Conservation (phyloP, 2,329 filamentous ascomycete species). For the Ceratocystis colombiana region DNA sequence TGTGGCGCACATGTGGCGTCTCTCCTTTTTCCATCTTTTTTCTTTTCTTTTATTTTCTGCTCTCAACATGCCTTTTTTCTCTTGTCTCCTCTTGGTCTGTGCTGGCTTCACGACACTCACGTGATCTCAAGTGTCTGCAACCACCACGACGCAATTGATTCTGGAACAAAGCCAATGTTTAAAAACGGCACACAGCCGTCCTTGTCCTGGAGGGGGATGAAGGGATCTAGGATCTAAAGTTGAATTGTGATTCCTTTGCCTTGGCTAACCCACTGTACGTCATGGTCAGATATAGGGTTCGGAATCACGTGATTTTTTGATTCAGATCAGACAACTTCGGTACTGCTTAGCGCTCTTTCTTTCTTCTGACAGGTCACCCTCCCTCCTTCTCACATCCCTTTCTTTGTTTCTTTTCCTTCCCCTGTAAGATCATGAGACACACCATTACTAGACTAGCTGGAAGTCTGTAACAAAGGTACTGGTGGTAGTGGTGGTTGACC, state of each 20-base stretch:
- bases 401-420: not conserved
- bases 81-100: not conserved
- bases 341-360: not conserved
- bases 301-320: not conserved
- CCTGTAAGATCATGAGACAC: conserved; percentile 1
- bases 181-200: not conserved
- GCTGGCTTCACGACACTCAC: not conserved
- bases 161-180: conserved; percentile 7
- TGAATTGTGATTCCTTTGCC: not conserved
- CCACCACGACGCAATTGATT: not conserved
- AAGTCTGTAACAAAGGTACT: not conserved
- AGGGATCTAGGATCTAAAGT: not conserved
- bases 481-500: not conserved
- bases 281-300: not conserved
- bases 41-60: not conserved
- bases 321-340: not conserved
- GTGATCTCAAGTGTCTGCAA: not conserved
- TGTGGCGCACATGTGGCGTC: too few relatives aligned
- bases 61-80: not conserved
- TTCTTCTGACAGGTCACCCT: not conserved
- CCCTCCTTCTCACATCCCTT: not conserved
- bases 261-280: not conserved
- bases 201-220: not conserved
- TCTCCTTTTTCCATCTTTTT: not conserved
- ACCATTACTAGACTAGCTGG: not conserved